Evolutionary conservation across 768 basidiomycete species (phyloP).

Genomic region (Neoboletus subvelutipes): DNA sequence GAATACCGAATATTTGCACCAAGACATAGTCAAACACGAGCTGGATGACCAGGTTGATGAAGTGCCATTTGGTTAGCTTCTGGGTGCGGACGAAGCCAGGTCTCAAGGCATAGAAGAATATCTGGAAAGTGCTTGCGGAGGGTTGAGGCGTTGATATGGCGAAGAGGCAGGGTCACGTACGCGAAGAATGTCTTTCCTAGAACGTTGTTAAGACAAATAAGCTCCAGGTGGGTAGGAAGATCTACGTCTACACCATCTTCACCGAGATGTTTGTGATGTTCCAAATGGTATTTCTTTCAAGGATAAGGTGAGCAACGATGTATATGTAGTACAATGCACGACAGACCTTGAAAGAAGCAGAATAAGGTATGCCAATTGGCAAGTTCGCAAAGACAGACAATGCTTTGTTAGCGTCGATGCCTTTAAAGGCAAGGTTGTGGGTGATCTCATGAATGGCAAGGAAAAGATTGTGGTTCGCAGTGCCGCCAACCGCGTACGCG

Average conservation of each 20-base stretch:
- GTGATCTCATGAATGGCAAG: slow-evolving; percentile 99
- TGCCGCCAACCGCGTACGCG: slow-evolving; percentile 89
- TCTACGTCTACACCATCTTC: slow-evolving; percentile 97
- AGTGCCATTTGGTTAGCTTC: slow-evolving; percentile 79
- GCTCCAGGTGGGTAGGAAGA: slow-evolving; percentile 83
- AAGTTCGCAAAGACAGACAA: slow-evolving; percentile 91
- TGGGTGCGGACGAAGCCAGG: slow-evolving; percentile 91
- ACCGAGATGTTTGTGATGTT: slow-evolving; percentile 94
- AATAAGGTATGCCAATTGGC: slow-evolving; percentile 93
- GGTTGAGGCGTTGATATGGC: slow-evolving; percentile 6
- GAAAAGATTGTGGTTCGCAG: slow-evolving; percentile 96
- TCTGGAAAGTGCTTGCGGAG: slow-evolving; percentile 84
- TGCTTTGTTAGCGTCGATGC: slow-evolving; percentile 78
- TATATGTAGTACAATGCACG: neutral
- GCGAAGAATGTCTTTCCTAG: slow-evolving; percentile 98
- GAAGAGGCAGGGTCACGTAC: slow-evolving; percentile 43
- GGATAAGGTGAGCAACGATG: slow-evolving; percentile 4
- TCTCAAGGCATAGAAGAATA: slow-evolving; percentile 95
- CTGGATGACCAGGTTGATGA: slow-evolving; percentile 70
- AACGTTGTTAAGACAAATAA: slow-evolving; percentile 88
- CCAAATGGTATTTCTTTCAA: slow-evolving; percentile 82
- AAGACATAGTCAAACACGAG: slow-evolving; percentile 72
- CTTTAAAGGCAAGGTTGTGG: slow-evolving; percentile 91
- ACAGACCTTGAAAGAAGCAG: slow-evolving; percentile 88
- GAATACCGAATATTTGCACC: slow-evolving; percentile 44